Conservation (phyloP, 352 stramenopile species). For the Pythium phragmiticola region DNA sequence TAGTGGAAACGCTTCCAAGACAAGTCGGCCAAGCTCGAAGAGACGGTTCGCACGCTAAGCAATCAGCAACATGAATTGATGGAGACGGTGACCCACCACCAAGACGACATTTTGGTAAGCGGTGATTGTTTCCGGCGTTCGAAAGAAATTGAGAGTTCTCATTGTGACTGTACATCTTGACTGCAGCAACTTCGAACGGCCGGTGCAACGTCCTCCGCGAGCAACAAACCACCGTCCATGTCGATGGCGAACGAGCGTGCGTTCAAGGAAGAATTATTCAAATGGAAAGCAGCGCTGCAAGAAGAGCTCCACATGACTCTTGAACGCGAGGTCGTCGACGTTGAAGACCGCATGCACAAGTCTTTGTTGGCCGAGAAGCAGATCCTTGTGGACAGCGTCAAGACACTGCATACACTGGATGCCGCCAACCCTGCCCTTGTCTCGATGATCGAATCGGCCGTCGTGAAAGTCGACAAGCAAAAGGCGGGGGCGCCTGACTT, state of each 20-base stretch:
- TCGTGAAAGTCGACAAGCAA: constrained; percentile 39
- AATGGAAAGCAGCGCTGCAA: constrained; percentile 30
- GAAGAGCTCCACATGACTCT: constrained; percentile 46
- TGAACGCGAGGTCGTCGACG: constrained; percentile 47
- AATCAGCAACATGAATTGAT: constrained; percentile 17
- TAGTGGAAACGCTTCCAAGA: constrained; percentile 62
- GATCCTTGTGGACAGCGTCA: constrained; percentile 46
- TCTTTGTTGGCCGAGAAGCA: constrained; percentile 61
- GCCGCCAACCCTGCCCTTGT: constrained; percentile 56
- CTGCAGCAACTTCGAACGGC: constrained; percentile 7
- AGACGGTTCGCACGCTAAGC: constrained; percentile 2
- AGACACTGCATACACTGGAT: constrained; percentile 50
- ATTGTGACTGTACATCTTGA: not conserved
- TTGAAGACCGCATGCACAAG: constrained; percentile 60
- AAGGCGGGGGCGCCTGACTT: constrained; percentile 60
- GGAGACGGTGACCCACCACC: constrained; percentile 16
- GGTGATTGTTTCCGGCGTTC: not conserved
- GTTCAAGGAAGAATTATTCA: constrained; percentile 28
- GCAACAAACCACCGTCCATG: not conserved
- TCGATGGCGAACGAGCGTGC: constrained; percentile 18
- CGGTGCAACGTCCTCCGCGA: not conserved
- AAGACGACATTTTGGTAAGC: constrained; percentile 22
- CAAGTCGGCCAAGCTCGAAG: constrained; percentile 23
- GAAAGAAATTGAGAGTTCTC: not conserved
- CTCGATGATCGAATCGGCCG: constrained; percentile 45